Evolutionary conservation across 768 basidiomycete species (phyloP).

Genomic region (Termitomyces sp.): DNA sequence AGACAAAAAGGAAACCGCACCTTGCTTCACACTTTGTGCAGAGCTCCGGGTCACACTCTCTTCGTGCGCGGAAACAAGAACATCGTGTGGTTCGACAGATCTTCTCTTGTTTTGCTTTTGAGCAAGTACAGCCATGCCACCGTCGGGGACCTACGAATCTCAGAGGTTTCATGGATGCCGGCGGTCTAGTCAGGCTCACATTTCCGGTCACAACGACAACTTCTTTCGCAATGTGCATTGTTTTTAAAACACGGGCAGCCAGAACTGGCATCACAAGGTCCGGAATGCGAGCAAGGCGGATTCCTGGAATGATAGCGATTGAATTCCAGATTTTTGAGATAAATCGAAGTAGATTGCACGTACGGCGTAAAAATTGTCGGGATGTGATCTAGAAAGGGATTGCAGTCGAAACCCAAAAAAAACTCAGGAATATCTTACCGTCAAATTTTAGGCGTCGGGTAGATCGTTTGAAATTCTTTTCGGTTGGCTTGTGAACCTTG

Average conservation of each 20-base stretch:
- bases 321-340: not conserved
- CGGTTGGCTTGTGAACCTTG: not conserved
- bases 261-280: constrained; percentile 43
- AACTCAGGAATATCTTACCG: constrained; percentile 6
- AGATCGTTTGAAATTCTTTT: constrained; percentile 9
- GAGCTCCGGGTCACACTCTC: constrained; percentile 71
- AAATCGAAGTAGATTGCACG: not conserved
- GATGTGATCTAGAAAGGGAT: constrained; percentile 13
- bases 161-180: not conserved
- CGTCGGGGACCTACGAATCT: constrained; percentile 46
- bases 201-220: constrained; percentile 47
- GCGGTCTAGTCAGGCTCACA: constrained; percentile 39
- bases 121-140: constrained; percentile 58
- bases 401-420: not conserved
- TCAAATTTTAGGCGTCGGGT: constrained; percentile 2
- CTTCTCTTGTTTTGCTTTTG: constrained; percentile 19
- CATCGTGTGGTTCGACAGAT: constrained; percentile 43
- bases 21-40: constrained; percentile 50
- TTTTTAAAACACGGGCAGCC: constrained; percentile 50
- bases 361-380: constrained; percentile 26
- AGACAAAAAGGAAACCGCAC: constrained; percentile 28
- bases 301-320: constrained; percentile 28
- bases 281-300: constrained; percentile 52
- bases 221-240: constrained; percentile 51
- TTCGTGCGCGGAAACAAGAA: constrained; percentile 43